phyloP scores from a whole-genome alignment of 257 asterid species.

The Verbena officinalis region DNA sequence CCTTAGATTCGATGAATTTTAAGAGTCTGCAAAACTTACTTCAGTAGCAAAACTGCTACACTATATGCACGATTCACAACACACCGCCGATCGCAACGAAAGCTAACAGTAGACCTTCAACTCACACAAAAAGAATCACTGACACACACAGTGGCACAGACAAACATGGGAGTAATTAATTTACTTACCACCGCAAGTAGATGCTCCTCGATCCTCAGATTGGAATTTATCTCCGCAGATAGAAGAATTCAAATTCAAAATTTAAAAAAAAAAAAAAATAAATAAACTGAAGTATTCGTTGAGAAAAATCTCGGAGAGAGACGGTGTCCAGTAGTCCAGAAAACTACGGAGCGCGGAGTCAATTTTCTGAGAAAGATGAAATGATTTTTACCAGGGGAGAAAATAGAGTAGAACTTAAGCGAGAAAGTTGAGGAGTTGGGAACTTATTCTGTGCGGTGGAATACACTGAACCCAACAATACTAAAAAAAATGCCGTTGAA shows the following conservation, averaged over 20 bases:
- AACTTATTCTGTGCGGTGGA: slow-evolving; percentile 30
- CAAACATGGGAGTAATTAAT: slow-evolving; percentile 14
- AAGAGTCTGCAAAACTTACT: slow-evolving; percentile 13
- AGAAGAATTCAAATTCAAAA: slow-evolving; percentile 25
- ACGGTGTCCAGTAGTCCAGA: slow-evolving; percentile 37
- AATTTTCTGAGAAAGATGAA: slow-evolving; percentile 21
- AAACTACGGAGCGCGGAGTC: slow-evolving; percentile 20
- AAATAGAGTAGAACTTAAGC: slow-evolving; percentile 49
- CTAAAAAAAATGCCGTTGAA: slow-evolving; percentile 6
- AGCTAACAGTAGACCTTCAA: slow-evolving; percentile 19
- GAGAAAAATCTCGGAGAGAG: slow-evolving; percentile 8
- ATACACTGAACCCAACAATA: neutral
- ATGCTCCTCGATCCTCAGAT: slow-evolving; percentile 27
- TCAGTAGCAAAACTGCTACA: slow-evolving; percentile 13
- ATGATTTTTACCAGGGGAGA: slow-evolving; percentile 32
- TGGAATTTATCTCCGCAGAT: slow-evolving; percentile 20
- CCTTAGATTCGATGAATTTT: slow-evolving; percentile 14
- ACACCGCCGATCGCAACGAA: slow-evolving; percentile 20
- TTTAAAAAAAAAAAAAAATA: slow-evolving; percentile 3
- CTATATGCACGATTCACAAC: slow-evolving; percentile 22
- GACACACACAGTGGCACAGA: neutral
- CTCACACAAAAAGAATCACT: slow-evolving; percentile 8
- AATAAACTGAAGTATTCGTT: slow-evolving; percentile 18
- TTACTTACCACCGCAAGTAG: slow-evolving; percentile 30
- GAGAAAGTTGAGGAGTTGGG: slow-evolving; percentile 30